phyloP scores from a whole-genome alignment of 1,284 basidiomycete genomes.

The Ustilago vetiveriae region DNA sequence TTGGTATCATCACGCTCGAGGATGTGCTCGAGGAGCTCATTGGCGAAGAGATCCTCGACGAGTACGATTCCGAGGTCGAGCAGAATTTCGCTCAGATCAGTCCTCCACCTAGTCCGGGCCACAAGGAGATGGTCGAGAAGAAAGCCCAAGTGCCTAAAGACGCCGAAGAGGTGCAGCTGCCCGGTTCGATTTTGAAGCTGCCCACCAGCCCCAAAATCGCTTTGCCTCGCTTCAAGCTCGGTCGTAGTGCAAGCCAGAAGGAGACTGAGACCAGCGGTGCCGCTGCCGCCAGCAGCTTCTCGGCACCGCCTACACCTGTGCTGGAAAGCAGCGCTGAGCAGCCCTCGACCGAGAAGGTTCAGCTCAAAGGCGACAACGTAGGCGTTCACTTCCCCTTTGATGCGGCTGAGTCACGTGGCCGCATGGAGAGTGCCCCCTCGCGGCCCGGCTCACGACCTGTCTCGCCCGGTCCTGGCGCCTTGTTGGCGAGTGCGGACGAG shows the following conservation, averaged over 20 bases:
- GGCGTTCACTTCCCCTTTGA: constrained; percentile 25
- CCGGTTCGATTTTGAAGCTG: constrained; percentile 32
- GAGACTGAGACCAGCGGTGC: constrained; percentile 1
- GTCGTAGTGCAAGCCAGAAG: constrained; percentile 27
- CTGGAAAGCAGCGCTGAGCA: constrained; percentile 16
- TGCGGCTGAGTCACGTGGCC: constrained; percentile 7
- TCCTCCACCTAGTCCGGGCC: constrained; percentile 53
- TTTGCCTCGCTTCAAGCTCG: constrained; percentile 42
- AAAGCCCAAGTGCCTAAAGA: constrained; percentile 30
- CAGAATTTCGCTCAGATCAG: constrained; percentile 56
- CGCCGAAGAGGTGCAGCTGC: constrained; percentile 30
- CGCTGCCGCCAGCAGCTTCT: neutral
- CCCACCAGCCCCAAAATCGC: constrained; percentile 38
- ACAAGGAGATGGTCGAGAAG: constrained; percentile 42
- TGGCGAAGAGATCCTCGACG: constrained; percentile 64
- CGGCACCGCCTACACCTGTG: constrained; percentile 15
- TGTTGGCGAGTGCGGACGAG: constrained; percentile 7
- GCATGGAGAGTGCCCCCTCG: constrained; percentile 6
- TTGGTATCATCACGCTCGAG: constrained; percentile 92
- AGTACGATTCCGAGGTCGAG: constrained; percentile 61
- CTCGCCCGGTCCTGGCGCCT: constrained; percentile 29
- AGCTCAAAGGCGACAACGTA: constrained; percentile 11
- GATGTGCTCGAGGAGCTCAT: constrained; percentile 80
- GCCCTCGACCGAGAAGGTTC: constrained; percentile 3
- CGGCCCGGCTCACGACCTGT: constrained; percentile 36